Conservation (phyloP, 2,329 filamentous ascomycete species). For the Epichloe elymi region DNA sequence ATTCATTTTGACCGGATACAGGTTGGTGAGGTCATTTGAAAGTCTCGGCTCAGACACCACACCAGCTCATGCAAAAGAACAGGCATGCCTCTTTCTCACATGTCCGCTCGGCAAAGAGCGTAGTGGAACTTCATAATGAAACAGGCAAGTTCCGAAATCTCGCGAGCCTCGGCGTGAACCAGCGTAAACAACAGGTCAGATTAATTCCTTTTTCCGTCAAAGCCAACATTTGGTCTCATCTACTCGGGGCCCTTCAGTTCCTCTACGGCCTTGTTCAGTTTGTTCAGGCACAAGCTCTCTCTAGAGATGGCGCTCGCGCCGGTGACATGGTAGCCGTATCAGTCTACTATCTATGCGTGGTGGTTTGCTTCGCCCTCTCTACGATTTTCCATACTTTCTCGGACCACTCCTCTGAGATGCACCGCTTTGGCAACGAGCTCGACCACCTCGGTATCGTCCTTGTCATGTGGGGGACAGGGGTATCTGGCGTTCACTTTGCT, state of each 20-base stretch:
- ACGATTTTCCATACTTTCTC: slow-evolving; percentile 11
- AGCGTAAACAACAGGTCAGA: too few species aligned
- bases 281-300: slow-evolving; percentile 1
- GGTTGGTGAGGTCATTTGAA: not conserved
- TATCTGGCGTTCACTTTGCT: slow-evolving; percentile 14
- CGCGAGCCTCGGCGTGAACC: too few species aligned
- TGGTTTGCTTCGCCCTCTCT: slow-evolving; percentile 14
- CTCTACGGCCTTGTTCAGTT: slow-evolving; percentile 8
- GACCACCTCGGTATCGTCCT: slow-evolving; percentile 18
- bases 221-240: slow-evolving; percentile 20
- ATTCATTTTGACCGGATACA: not conserved
- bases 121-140: slow-evolving; percentile 11
- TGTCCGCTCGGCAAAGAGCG: slow-evolving; percentile 6
- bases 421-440: slow-evolving; percentile 16
- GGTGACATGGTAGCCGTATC: slow-evolving; percentile 7
- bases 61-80: not conserved
- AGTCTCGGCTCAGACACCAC: not conserved
- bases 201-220: too few species aligned
- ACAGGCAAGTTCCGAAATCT: slow-evolving; percentile 6
- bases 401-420: slow-evolving; percentile 16
- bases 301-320: slow-evolving; percentile 4
- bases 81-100: slow-evolving; percentile 11
- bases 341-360: slow-evolving; percentile 13
- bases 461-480: slow-evolving; percentile 8
- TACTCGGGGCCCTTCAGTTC: slow-evolving; percentile 14